A percentile compares a stretch with the other conserved stretches of the same genome.
phyloP scores from a whole-genome alignment of 768 basidiomycete species.

The Auricularia sp. region DNA sequence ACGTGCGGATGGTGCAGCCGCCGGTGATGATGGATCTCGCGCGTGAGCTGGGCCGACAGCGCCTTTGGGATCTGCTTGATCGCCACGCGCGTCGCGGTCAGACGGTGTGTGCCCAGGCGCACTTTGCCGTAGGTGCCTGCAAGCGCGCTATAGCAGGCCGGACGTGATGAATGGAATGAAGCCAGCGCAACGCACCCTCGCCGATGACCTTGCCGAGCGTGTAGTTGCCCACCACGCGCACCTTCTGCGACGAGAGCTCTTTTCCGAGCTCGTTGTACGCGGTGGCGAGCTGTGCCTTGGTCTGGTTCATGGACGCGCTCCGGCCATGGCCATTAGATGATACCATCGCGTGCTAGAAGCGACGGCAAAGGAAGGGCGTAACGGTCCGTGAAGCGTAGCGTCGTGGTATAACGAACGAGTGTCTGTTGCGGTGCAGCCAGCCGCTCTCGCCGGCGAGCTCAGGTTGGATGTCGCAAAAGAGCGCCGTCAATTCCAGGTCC shows the following conservation, averaged over 20 bases:
- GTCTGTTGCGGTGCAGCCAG: neutral
- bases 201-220: conserved; percentile 90
- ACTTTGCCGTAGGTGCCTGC: conserved; percentile 94
- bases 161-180: neutral
- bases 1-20: conserved; percentile 93
- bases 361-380: no score
- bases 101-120: conserved; percentile 84
- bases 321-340: conserved; percentile 42
- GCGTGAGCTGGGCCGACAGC: conserved; percentile 81
- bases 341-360: neutral
- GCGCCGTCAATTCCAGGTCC: neutral
- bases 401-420: neutral
- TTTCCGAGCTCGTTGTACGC: conserved; percentile 97
- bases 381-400: neutral
- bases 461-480: neutral
- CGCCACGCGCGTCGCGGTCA: conserved; percentile 85
- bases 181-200: conserved; percentile 53
- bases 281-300: conserved; percentile 82
- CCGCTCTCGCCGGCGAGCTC: neutral
- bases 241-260: conserved; percentile 83
- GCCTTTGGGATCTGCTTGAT: conserved; percentile 98
- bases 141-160: neutral
- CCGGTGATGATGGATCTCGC: conserved; percentile 98
- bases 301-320: conserved; percentile 53
- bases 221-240: conserved; percentile 90